These are phyloP conservation scores for Penicillium verhagenii DNA, from an alignment of 495 filamentous ascomycete genomes.

Conservation along the genomic window DNA sequence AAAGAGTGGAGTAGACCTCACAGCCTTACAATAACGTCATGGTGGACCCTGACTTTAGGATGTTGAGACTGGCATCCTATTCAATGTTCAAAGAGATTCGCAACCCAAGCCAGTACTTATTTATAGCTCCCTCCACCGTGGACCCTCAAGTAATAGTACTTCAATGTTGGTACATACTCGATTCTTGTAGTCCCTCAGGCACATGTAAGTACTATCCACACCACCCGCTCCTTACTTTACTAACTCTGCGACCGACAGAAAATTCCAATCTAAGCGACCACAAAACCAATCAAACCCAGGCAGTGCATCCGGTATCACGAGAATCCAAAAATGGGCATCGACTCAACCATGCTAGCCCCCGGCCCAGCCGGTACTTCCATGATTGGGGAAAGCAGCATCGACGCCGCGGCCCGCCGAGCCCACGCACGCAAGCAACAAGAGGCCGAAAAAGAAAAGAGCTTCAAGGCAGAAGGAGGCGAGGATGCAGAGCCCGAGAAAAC, in stretches of 20 bases:
- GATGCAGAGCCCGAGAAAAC: neutral
- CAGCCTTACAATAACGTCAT: neutral
- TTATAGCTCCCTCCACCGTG: no score
- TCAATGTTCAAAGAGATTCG: no score
- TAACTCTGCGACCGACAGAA: no score
- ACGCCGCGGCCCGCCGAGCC: slow-evolving; percentile 12
- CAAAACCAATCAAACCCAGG: neutral
- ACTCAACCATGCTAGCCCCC: slow-evolving; percentile 9
- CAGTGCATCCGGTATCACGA: no score
- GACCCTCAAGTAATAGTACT: no score
- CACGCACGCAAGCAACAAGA: slow-evolving; percentile 4
- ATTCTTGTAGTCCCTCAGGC: no score
- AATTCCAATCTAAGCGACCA: no score
- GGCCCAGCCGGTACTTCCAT: slow-evolving; percentile 14
- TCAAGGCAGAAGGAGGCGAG: neutral
- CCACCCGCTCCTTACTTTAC: no score
- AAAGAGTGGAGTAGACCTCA: neutral
- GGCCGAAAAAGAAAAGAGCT: neutral
- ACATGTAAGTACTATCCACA: no score
- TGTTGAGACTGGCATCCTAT: no score
- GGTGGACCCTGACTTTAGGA: neutral
- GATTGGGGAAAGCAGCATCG: slow-evolving; percentile 18
- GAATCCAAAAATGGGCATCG: neutral
- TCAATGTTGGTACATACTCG: no score
- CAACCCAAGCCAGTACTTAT: no score